Conservation (phyloP, 2,329 filamentous ascomycete genomes). For the Aspergillus vadensis region DNA sequence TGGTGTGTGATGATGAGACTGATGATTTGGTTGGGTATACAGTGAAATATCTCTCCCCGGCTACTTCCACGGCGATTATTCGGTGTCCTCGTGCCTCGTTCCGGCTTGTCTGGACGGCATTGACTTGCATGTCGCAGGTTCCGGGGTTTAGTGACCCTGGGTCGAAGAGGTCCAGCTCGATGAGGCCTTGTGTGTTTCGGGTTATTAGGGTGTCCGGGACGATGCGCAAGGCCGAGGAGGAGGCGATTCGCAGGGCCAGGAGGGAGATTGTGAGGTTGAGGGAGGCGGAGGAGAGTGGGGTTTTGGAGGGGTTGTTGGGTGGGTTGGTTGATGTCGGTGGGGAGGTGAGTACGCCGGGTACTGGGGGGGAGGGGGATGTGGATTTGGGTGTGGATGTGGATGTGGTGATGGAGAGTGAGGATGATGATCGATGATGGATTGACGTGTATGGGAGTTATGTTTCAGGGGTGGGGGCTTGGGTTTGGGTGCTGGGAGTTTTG, state of each 20-base stretch:
- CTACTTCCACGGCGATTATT: slow-evolving; percentile 94
- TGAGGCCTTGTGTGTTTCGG: slow-evolving; percentile 69
- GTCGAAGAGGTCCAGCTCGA: slow-evolving; percentile 24
- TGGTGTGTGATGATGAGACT: background rate
- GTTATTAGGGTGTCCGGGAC: slow-evolving; percentile 90
- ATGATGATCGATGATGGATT: slow-evolving; percentile 25
- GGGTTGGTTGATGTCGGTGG: slow-evolving; percentile 37
- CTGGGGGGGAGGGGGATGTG: slow-evolving; percentile 46
- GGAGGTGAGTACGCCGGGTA: slow-evolving; percentile 20
- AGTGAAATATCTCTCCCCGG: slow-evolving; percentile 91
- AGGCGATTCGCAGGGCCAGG: slow-evolving; percentile 78
- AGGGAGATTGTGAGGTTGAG: slow-evolving; percentile 69
- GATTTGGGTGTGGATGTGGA: slow-evolving; percentile 51
- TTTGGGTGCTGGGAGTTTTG: slow-evolving; percentile 12
- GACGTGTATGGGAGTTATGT: background rate
- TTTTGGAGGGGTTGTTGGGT: slow-evolving; percentile 43
- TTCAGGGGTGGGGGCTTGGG: background rate
- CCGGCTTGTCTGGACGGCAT: slow-evolving; percentile 83
- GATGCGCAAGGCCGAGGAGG: slow-evolving; percentile 87
- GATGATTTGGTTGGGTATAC: background rate
- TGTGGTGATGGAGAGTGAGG: slow-evolving; percentile 50
- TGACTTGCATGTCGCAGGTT: slow-evolving; percentile 76
- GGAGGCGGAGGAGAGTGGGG: slow-evolving; percentile 50
- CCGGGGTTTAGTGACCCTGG: slow-evolving; percentile 57
- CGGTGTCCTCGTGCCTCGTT: slow-evolving; percentile 80